These are phyloP conservation scores for Theobroma grandiflorum DNA, from an alignment of 441 rosid species.

Conservation along the genomic window DNA sequence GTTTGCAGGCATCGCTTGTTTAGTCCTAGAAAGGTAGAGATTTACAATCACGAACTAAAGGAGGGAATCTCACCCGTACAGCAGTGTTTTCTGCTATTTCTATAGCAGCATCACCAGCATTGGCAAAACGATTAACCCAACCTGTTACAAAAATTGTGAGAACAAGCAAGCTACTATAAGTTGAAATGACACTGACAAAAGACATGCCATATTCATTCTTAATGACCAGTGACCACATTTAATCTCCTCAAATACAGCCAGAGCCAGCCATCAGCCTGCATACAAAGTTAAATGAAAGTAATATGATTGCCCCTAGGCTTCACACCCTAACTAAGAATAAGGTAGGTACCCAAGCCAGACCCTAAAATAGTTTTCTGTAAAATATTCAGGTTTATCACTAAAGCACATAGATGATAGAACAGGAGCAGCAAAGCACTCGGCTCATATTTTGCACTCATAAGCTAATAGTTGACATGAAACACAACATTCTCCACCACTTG, in stretches of 20 bases:
- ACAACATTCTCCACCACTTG: background rate
- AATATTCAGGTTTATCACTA: background rate
- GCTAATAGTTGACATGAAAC: background rate
- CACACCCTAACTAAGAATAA: background rate
- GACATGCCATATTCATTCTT: background rate
- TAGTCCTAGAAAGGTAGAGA: background rate
- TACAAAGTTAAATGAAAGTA: background rate
- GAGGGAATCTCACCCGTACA: conserved; percentile 64
- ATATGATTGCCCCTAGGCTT: background rate
- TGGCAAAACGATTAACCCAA: conserved; percentile 98
- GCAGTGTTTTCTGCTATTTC: conserved; percentile 97
- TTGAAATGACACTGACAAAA: conserved; percentile 9
- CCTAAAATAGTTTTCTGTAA: background rate
- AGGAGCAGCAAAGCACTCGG: conserved; percentile 7
- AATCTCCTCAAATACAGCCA: background rate
- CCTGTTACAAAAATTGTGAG: conserved; percentile 53
- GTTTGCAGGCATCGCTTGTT: background rate
- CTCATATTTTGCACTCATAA: conserved; percentile 3
- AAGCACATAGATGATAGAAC: background rate
- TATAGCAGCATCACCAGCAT: conserved; percentile 94
- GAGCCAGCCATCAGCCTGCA: background rate
- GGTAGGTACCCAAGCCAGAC: background rate
- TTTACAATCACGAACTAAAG: background rate
- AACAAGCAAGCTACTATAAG: conserved; percentile 10
- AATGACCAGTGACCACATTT: background rate